phyloP scores from a whole-genome alignment of 148 eudicot species.

The Tetragonia tetragonoides region DNA sequence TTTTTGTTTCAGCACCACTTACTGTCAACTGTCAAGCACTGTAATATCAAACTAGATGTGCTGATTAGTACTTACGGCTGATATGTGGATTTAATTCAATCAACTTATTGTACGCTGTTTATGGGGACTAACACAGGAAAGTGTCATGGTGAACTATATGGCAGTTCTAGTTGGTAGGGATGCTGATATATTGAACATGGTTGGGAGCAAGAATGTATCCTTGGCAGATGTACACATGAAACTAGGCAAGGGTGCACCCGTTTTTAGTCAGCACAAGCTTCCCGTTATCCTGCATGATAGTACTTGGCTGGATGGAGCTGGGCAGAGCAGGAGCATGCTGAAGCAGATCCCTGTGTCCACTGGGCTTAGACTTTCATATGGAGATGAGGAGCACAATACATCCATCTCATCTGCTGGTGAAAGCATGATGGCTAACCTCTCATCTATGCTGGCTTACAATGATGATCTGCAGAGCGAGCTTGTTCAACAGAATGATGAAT shows the following conservation, averaged over 20 bases:
- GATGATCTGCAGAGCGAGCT: slow-evolving; percentile 32
- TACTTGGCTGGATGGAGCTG: slow-evolving; percentile 29
- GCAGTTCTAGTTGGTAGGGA: slow-evolving; percentile 36
- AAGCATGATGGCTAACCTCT: slow-evolving; percentile 27
- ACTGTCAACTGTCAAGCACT: not conserved
- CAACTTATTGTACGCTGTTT: not conserved
- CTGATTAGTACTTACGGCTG: not conserved
- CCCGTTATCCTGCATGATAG: slow-evolving; percentile 30
- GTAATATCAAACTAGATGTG: not conserved
- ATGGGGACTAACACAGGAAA: not conserved
- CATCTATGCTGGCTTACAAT: slow-evolving; percentile 25
- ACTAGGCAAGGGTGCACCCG: slow-evolving; percentile 20
- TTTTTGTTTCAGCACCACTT: not conserved
- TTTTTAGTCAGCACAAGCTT: slow-evolving; percentile 32
- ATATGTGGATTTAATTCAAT: not conserved
- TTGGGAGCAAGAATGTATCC: slow-evolving; percentile 31
- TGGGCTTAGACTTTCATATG: slow-evolving; percentile 48
- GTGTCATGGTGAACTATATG: slow-evolving; percentile 18
- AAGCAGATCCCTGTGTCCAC: slow-evolving; percentile 45
- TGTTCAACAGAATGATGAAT: slow-evolving; percentile 36
- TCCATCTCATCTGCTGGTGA: slow-evolving; percentile 42
- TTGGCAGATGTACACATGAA: slow-evolving; percentile 28
- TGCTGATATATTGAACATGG: slow-evolving; percentile 28
- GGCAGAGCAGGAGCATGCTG: slow-evolving; percentile 21
- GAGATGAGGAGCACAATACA: slow-evolving; percentile 48